phyloP scores from a whole-genome alignment of 2,329 filamentous ascomycete genomes.

The Fusarium sp. region DNA sequence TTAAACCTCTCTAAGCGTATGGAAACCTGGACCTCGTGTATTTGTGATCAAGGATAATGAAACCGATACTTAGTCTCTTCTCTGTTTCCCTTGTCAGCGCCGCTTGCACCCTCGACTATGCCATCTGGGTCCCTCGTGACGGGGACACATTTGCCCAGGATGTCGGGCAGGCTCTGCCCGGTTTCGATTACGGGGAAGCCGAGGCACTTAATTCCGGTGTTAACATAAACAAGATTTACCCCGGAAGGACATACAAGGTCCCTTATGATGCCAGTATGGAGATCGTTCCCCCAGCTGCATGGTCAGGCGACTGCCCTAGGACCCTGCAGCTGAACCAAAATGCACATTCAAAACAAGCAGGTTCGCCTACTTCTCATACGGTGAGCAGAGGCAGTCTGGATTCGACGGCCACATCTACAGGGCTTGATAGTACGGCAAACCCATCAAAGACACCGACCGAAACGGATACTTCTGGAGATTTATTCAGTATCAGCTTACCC shows the following conservation, averaged over 20 bases:
- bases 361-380: neutral
- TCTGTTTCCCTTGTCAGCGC: neutral
- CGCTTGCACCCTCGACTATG: constrained; percentile 2
- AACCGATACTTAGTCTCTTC: neutral
- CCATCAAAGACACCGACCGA: neutral
- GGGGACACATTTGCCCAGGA: neutral
- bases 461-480: neutral
- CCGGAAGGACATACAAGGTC: constrained; percentile 5
- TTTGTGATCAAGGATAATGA: neutral
- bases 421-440: neutral
- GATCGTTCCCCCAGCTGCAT: neutral
- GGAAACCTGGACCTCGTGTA: neutral
- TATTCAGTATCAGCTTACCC: neutral
- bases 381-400: neutral
- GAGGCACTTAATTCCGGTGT: neutral
- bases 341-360: neutral
- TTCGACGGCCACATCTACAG: neutral
- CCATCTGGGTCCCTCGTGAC: neutral
- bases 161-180: neutral
- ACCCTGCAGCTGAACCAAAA: neutral
- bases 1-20: neutral
- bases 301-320: constrained; percentile 2
- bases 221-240: neutral
- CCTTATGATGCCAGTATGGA: neutral
- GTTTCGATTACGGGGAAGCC: neutral